Conservation (phyloP, 2,329 filamentous ascomycete species). For the Aureobasidium vineae region DNA sequence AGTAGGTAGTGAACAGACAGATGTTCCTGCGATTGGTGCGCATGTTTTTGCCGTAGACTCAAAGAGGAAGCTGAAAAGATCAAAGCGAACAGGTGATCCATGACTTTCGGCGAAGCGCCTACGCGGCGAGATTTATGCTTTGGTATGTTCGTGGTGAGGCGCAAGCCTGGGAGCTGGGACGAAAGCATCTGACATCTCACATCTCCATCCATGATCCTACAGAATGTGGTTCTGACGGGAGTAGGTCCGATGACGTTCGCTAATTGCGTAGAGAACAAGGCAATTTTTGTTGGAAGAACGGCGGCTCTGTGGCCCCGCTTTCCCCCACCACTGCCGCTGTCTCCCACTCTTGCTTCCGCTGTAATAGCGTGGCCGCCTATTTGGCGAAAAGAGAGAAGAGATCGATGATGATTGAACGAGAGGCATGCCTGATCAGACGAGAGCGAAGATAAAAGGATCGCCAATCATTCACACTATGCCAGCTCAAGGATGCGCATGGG, state of each 20-base stretch:
- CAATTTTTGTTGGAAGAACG: not conserved
- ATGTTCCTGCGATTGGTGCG: not conserved
- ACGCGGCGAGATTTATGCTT: not conserved
- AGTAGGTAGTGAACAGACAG: not conserved
- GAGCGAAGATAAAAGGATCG: not conserved
- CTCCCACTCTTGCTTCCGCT: not conserved
- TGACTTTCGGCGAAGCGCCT: not conserved
- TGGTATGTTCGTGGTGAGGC: not conserved
- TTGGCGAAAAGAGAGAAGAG: too few species aligned
- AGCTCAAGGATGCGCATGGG: not conserved
- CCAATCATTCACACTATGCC: not conserved
- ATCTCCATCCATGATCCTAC: too few species aligned
- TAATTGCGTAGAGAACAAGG: not conserved
- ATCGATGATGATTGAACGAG: not conserved
- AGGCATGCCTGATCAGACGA: not conserved
- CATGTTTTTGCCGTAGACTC: not conserved
- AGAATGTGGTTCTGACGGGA: too few species aligned
- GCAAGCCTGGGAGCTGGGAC: not conserved
- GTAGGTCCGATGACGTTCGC: not conserved
- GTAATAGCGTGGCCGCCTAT: not conserved
- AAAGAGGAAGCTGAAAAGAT: not conserved
- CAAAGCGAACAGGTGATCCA: not conserved
- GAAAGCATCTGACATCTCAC: not conserved
- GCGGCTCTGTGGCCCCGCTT: conserved; percentile 15
- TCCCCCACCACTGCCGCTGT: not conserved